Conservation (phyloP, 2,329 filamentous ascomycete genomes). For the Xylaria arbuscula region DNA sequence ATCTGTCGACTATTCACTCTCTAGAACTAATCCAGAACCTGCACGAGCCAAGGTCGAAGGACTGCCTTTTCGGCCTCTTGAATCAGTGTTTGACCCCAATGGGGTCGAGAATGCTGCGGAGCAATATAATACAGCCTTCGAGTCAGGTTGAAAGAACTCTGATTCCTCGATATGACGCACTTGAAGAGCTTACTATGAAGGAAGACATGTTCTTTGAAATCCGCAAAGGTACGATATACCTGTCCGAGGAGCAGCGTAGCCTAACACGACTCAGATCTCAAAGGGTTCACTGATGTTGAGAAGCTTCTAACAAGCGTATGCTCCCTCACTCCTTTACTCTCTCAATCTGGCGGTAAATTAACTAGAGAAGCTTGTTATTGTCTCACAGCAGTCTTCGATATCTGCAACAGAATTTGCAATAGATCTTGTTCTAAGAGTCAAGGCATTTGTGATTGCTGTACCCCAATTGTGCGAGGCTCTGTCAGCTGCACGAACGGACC, state of each 20-base stretch:
- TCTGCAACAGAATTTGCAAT: conserved; percentile 81
- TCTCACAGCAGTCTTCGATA: conserved; percentile 73
- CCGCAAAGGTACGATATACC: conserved; percentile 68
- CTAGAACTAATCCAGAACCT: conserved; percentile 92
- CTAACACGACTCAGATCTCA: conserved; percentile 67
- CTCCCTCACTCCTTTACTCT: rapidly evolving
- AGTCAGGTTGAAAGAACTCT: conserved; percentile 75
- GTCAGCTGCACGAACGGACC: conserved; percentile 68
- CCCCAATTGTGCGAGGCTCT: conserved; percentile 76
- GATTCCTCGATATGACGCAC: conserved; percentile 78
- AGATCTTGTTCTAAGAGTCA: conserved; percentile 87
- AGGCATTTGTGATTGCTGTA: conserved; percentile 79
- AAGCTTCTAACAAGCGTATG: conserved; percentile 78
- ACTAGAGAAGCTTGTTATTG: conserved; percentile 74
- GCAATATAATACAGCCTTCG: conserved; percentile 88
- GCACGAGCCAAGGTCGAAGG: conserved; percentile 78
- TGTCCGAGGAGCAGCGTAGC: not conserved
- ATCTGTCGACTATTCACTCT: conserved; percentile 85
- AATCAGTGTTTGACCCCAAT: conserved; percentile 90
- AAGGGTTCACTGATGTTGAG: conserved; percentile 81
- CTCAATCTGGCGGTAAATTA: conserved; percentile 35
- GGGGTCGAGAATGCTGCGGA: conserved; percentile 84
- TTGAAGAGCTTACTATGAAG: conserved; percentile 83
- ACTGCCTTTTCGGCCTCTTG: conserved; percentile 85
- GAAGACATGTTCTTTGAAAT: conserved; percentile 87